Evolutionary conservation across 257 asterid genomes (phyloP).

Genomic region (Schizonepeta tenuifolia): DNA sequence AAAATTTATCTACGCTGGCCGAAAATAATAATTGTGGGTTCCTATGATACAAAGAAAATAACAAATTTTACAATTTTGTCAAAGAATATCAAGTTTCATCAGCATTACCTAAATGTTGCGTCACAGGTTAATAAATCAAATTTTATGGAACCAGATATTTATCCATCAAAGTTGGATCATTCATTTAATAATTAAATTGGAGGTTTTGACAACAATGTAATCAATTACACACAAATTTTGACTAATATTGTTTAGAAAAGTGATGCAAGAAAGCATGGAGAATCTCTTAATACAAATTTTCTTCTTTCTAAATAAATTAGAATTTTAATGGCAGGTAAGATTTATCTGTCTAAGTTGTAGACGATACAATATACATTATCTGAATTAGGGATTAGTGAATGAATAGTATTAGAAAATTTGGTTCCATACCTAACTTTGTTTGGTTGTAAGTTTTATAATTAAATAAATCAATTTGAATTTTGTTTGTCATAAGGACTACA

Average conservation of each 20-base stretch:
- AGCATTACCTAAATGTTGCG: background rate
- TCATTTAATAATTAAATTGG: background rate
- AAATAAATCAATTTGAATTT: background rate
- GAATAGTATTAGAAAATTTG: background rate
- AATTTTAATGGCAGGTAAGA: constrained; percentile 30
- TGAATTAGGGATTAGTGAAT: background rate
- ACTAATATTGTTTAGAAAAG: background rate
- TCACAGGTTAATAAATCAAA: background rate
- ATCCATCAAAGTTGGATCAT: background rate
- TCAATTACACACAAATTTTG: constrained; percentile 4
- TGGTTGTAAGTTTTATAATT: background rate
- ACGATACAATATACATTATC: background rate
- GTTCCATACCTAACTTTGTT: constrained; percentile 26
- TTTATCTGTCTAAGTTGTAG: constrained; percentile 1
- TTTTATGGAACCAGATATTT: background rate
- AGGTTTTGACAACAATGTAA: background rate
- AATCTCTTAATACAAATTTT: constrained; percentile 4
- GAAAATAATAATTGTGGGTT: too few species aligned
- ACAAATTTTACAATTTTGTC: background rate
- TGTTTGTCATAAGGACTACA: background rate
- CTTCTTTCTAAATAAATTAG: constrained; percentile 13
- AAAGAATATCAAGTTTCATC: background rate
- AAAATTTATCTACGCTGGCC: too few species aligned
- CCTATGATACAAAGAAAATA: too few species aligned
- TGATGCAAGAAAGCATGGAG: constrained; percentile 41